phyloP scores from a whole-genome alignment of 345 rosid genomes.

The Atalantia buxifolia region DNA sequence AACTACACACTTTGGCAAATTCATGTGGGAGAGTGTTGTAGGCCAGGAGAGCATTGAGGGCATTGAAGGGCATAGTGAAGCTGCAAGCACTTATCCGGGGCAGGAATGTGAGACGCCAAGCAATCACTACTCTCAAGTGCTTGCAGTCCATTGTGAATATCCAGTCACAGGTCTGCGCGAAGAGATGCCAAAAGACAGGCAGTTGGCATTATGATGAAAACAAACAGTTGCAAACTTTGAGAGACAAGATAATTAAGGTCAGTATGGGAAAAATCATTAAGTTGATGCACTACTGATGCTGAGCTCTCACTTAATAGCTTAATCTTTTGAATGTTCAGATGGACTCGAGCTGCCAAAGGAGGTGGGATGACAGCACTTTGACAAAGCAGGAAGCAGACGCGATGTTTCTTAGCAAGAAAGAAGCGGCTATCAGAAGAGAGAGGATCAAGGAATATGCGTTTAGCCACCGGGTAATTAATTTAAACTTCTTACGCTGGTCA shows the following conservation, averaged over 20 bases:
- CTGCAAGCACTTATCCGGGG: slow-evolving; percentile 93
- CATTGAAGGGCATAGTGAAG: slow-evolving; percentile 85
- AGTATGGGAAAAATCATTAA: not conserved
- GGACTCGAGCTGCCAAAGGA: slow-evolving; percentile 56
- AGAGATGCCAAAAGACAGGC: slow-evolving; percentile 42
- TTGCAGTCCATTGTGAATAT: slow-evolving; percentile 81
- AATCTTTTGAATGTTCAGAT: slow-evolving; percentile 38
- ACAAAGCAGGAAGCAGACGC: slow-evolving; percentile 79
- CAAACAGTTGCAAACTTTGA: slow-evolving; percentile 40
- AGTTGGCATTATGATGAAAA: slow-evolving; percentile 34
- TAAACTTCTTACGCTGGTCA: not conserved
- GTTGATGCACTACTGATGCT: not conserved
- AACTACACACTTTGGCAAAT: not conserved
- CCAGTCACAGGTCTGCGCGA: slow-evolving; percentile 65
- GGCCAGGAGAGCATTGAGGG: slow-evolving; percentile 92
- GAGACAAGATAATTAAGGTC: slow-evolving; percentile 60
- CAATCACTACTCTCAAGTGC: slow-evolving; percentile 69
- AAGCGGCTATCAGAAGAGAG: slow-evolving; percentile 65
- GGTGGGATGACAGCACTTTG: slow-evolving; percentile 84
- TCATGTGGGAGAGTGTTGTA: slow-evolving; percentile 22
- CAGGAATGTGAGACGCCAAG: slow-evolving; percentile 74
- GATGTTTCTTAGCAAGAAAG: slow-evolving; percentile 58
- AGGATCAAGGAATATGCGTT: slow-evolving; percentile 59
- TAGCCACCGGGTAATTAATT: slow-evolving; percentile 56
- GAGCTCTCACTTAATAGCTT: not conserved